Conservation (phyloP, 768 basidiomycete species). For the Dictyophora rubrovolvata region DNA sequence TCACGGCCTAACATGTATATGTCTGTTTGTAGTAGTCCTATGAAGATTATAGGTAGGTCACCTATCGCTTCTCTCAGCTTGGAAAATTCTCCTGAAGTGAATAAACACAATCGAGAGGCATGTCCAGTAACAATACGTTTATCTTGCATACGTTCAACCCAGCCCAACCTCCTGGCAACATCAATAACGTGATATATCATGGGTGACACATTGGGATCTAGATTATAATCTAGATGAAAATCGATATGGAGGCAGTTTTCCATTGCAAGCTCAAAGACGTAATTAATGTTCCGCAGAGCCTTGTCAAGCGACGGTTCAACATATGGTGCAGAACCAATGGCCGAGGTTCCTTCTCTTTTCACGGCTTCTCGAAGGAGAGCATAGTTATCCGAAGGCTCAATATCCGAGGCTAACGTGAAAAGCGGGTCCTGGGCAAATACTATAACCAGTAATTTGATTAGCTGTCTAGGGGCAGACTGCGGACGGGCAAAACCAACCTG, state of each 20-base stretch:
- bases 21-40: constrained; percentile 53
- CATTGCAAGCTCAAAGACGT: constrained; percentile 39
- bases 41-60: constrained; percentile 39
- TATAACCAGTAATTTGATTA: constrained; percentile 15
- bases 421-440: constrained; percentile 56
- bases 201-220: constrained; percentile 39
- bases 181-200: constrained; percentile 47
- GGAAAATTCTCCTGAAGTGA: constrained; percentile 37
- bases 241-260: constrained; percentile 36
- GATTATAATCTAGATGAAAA: constrained; percentile 62
- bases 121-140: constrained; percentile 48
- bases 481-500: constrained; percentile 29
- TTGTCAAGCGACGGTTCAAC: constrained; percentile 41
- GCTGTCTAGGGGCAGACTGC: neutral
- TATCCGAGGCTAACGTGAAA: constrained; percentile 27
- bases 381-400: constrained; percentile 34
- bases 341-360: constrained; percentile 29
- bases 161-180: constrained; percentile 25
- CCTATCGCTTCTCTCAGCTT: constrained; percentile 28
- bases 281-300: constrained; percentile 42
- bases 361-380: constrained; percentile 36
- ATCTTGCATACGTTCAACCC: constrained; percentile 17
- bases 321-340: constrained; percentile 57
- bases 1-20: constrained; percentile 57
- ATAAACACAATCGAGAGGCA: constrained; percentile 47